A percentile compares a stretch with the other conserved stretches of the same genome.
These are phyloP conservation scores for Venturiaceae sp. DNA, from an alignment of 2,329 filamentous ascomycete genomes.

Conservation along the genomic window DNA sequence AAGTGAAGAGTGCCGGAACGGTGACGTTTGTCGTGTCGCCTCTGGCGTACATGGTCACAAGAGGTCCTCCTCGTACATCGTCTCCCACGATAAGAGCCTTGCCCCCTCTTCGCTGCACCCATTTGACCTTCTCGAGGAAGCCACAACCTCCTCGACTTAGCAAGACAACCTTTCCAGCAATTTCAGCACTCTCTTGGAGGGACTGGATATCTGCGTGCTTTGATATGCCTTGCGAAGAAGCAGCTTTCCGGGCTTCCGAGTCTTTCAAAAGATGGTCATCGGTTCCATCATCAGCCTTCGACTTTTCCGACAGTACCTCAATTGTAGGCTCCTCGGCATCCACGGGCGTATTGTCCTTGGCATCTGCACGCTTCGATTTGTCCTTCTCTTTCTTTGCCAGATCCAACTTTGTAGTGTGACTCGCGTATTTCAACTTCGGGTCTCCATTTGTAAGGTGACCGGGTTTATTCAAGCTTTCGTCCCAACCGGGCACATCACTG, in stretches of 20 bases:
- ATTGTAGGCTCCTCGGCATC: not conserved
- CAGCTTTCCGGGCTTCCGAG: constrained; percentile 26
- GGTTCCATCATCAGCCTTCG: constrained; percentile 59
- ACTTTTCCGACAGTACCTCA: not conserved
- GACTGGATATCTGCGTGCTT: constrained; percentile 82
- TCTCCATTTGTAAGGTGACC: constrained; percentile 16
- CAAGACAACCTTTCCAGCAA: constrained; percentile 84
- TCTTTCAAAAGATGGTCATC: constrained; percentile 62
- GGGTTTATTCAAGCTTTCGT: constrained; percentile 45
- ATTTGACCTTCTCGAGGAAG: constrained; percentile 94
- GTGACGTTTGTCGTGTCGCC: constrained; percentile 92
- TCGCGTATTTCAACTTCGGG: not conserved
- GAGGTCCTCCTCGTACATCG: constrained; percentile 74
- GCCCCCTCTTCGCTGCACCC: constrained; percentile 85
- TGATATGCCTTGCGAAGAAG: constrained; percentile 11
- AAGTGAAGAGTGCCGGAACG: constrained; percentile 91
- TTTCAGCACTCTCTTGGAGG: constrained; percentile 84
- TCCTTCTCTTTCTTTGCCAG: constrained; percentile 8
- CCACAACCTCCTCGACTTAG: constrained; percentile 90
- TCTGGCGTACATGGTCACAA: constrained; percentile 97
- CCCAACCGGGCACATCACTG: constrained; percentile 88
- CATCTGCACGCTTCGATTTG: constrained; percentile 10
- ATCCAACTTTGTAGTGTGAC: not conserved
- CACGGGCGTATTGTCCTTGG: not conserved
- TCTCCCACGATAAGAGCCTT: constrained; percentile 90